Evolutionary conservation across 768 basidiomycete species (phyloP).

Genomic region (Collybiopsis luxurians): DNA sequence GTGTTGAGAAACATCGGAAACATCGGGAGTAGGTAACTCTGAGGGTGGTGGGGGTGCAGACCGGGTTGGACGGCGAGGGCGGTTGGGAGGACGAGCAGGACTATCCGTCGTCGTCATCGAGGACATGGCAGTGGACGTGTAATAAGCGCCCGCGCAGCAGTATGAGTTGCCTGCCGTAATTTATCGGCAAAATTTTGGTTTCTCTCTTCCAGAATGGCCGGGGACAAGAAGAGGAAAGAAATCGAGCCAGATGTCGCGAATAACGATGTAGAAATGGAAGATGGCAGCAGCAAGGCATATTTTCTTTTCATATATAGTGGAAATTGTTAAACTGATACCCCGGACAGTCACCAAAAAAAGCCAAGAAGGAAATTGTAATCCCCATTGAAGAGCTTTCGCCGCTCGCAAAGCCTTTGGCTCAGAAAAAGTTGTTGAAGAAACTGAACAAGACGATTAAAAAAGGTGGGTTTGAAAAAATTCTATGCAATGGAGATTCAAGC

Average conservation of each 20-base stretch:
- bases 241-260: conserved; percentile 26
- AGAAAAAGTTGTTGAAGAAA: conserved; percentile 92
- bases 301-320: too few species aligned
- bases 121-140: not conserved
- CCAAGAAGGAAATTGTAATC: conserved; percentile 62
- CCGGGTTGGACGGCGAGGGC: conserved; percentile 10
- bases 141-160: not conserved
- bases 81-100: not conserved
- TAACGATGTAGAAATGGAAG: conserved; percentile 53
- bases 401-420: conserved; percentile 91
- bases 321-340: too few species aligned
- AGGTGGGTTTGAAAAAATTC: conserved; percentile 40
- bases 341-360: conserved; percentile 68
- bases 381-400: conserved; percentile 84
- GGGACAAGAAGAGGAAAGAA: conserved; percentile 69
- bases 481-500: not conserved
- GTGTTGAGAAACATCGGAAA: not conserved
- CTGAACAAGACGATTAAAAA: conserved; percentile 94
- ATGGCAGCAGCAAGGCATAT: conserved; percentile 31
- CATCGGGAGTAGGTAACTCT: not conserved
- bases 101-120: not conserved
- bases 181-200: not conserved
- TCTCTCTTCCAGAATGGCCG: conserved; percentile 43
- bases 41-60: conserved; percentile 2
- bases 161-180: not conserved